Evolutionary conservation across 768 basidiomycete species (phyloP).

Genomic region (Coprinellus micaceus): DNA sequence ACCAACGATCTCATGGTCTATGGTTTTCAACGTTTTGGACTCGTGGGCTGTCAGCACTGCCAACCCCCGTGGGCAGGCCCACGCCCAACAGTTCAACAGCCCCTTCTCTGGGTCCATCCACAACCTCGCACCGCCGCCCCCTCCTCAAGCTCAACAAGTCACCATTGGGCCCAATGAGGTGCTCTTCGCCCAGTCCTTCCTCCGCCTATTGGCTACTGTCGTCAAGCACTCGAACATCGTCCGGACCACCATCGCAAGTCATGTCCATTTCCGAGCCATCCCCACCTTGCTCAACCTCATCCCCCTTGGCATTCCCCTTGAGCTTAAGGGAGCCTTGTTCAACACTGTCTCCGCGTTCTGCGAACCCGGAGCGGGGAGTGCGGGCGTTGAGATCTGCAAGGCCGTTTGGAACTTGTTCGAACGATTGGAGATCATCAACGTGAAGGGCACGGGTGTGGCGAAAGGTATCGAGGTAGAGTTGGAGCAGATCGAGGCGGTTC

Average conservation of each 20-base stretch:
- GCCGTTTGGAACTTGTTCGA: slow-evolving; percentile 85
- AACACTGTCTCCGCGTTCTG: slow-evolving; percentile 81
- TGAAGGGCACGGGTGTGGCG: slow-evolving; percentile 45
- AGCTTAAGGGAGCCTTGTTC: slow-evolving; percentile 84
- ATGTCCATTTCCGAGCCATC: slow-evolving; percentile 77
- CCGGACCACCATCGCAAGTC: slow-evolving; percentile 70
- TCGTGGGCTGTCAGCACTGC: slow-evolving; percentile 63
- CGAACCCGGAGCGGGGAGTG: slow-evolving; percentile 67
- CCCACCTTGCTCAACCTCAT: slow-evolving; percentile 76
- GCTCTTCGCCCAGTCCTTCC: slow-evolving; percentile 73
- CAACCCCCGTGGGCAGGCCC: slow-evolving; percentile 39
- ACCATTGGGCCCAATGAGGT: slow-evolving; percentile 68
- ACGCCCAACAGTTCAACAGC: slow-evolving; percentile 40
- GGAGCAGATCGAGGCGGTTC: slow-evolving; percentile 79
- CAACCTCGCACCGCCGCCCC: slow-evolving; percentile 36
- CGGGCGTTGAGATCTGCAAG: slow-evolving; percentile 77
- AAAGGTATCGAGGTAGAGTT: slow-evolving; percentile 85
- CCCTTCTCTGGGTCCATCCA: slow-evolving; percentile 29
- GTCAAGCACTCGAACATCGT: slow-evolving; percentile 73
- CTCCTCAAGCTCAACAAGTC: slow-evolving; percentile 42
- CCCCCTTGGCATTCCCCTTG: slow-evolving; percentile 79
- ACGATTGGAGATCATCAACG: slow-evolving; percentile 77
- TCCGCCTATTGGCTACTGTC: slow-evolving; percentile 73
- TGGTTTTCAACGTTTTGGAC: slow-evolving; percentile 72
- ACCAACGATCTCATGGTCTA: slow-evolving; percentile 71